Evolutionary conservation across 208 protist species (phyloP).

Genomic region (Trypanosoma scelopori): DNA sequence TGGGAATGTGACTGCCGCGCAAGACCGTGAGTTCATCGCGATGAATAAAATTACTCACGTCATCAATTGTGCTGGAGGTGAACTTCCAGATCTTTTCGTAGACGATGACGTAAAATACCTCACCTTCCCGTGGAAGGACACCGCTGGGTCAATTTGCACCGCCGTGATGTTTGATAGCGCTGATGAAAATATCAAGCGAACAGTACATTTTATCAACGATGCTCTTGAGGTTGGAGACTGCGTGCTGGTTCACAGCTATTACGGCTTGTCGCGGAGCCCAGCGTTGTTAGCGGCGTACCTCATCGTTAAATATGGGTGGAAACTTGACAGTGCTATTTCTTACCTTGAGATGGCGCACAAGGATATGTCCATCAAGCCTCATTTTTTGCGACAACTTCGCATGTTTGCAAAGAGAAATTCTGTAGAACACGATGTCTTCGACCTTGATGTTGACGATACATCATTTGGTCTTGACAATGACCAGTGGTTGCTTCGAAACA

Average conservation of each 20-base stretch:
- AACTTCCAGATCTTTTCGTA: constrained; percentile 79
- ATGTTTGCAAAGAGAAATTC: constrained; percentile 81
- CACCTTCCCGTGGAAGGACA: constrained; percentile 91
- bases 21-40: constrained; percentile 85
- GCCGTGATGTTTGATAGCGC: constrained; percentile 83
- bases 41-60: constrained; percentile 94
- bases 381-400: constrained; percentile 88
- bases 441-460: constrained; percentile 74
- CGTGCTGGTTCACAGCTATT: constrained; percentile 87
- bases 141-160: constrained; percentile 60
- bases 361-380: constrained; percentile 88
- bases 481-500: constrained; percentile 93
- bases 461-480: constrained; percentile 88
- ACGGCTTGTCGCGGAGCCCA: constrained; percentile 80
- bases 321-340: constrained; percentile 77
- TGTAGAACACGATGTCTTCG: constrained; percentile 84
- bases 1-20: constrained; percentile 79
- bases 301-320: constrained; percentile 92
- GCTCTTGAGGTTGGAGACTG: constrained; percentile 79
- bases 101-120: constrained; percentile 86
- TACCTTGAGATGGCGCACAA: constrained; percentile 90
- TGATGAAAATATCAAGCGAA: constrained; percentile 78
- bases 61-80: constrained; percentile 89
- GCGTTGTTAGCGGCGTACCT: constrained; percentile 87
- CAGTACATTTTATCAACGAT: constrained; percentile 86